phyloP scores from a whole-genome alignment of 106 monocot genomes.

The Acorus calamus region DNA sequence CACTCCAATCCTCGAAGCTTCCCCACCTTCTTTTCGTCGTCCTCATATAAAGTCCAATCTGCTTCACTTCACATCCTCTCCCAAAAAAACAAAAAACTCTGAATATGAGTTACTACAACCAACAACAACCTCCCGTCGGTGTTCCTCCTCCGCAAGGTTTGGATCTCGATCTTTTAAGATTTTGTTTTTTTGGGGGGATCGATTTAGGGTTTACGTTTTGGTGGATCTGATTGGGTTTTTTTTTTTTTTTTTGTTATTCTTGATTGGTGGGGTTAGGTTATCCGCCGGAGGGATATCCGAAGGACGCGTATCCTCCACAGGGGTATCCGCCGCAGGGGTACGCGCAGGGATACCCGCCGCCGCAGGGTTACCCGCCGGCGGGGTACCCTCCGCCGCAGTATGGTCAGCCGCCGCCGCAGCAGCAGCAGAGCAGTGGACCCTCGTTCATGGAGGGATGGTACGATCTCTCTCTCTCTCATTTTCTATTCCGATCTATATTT shows the following conservation, averaged over 20 bases:
- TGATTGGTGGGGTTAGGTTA: conserved; percentile 26
- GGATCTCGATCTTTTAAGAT: background rate
- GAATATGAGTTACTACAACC: conserved; percentile 72
- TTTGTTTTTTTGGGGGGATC: background rate
- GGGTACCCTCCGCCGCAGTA: conserved; percentile 46
- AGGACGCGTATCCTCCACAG: conserved; percentile 51
- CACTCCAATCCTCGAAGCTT: no score
- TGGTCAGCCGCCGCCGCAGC: conserved; percentile 26
- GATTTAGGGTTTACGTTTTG: background rate
- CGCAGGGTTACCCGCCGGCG: conserved; percentile 42
- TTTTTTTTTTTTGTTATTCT: background rate
- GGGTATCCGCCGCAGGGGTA: conserved; percentile 25
- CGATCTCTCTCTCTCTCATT: conserved; percentile 1
- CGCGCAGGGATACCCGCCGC: conserved; percentile 19
- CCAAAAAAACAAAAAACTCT: no score
- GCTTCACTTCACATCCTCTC: no score
- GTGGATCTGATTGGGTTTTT: conserved; percentile 8
- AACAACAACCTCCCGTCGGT: conserved; percentile 62
- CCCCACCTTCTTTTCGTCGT: no score
- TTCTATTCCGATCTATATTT: background rate
- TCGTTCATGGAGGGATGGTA: conserved; percentile 82
- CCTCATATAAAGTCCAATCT: no score
- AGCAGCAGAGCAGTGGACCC: conserved; percentile 29
- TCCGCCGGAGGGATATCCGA: conserved; percentile 57
- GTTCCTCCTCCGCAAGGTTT: conserved; percentile 70